Evolutionary conservation across 345 rosid genomes (phyloP).

Genomic region (Heritiera littoralis): DNA sequence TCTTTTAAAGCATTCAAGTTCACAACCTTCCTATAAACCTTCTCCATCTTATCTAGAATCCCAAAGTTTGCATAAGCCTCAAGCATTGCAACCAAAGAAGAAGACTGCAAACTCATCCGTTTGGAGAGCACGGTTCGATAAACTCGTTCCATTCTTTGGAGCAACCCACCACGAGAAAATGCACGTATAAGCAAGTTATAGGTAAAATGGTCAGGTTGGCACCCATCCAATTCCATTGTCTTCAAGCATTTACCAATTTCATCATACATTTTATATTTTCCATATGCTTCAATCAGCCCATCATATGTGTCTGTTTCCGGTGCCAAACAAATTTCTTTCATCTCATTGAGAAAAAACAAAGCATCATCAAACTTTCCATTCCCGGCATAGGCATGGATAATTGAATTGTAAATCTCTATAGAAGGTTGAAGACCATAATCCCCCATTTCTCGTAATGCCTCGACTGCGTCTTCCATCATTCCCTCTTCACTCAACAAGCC

Average conservation of each 20-base stretch:
- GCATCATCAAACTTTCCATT: constrained; percentile 55
- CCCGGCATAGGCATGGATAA: constrained; percentile 51
- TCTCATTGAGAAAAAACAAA: constrained; percentile 40
- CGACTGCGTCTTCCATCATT: constrained; percentile 47
- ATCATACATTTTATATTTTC: constrained; percentile 59
- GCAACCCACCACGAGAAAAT: constrained; percentile 61
- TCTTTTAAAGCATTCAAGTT: constrained; percentile 42
- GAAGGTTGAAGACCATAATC: constrained; percentile 40
- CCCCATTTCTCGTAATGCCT: constrained; percentile 49
- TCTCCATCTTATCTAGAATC: constrained; percentile 63
- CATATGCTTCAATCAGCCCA: constrained; percentile 59
- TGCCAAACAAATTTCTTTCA: constrained; percentile 43
- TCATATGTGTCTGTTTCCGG: constrained; percentile 51
- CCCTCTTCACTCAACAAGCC: constrained; percentile 48
- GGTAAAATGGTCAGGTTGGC: constrained; percentile 54
- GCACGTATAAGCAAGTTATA: constrained; percentile 64
- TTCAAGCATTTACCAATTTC: constrained; percentile 58
- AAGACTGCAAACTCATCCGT: constrained; percentile 52
- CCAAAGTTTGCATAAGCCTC: constrained; percentile 63
- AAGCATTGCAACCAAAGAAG: constrained; percentile 57
- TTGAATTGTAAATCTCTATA: constrained; percentile 48
- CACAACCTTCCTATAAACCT: constrained; percentile 35
- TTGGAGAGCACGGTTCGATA: constrained; percentile 42
- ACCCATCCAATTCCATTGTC: constrained; percentile 57
- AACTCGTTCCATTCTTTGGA: constrained; percentile 57